Evolutionary conservation across 2,329 filamentous ascomycete species (phyloP).

Genomic region (Aspergillus sp.): DNA sequence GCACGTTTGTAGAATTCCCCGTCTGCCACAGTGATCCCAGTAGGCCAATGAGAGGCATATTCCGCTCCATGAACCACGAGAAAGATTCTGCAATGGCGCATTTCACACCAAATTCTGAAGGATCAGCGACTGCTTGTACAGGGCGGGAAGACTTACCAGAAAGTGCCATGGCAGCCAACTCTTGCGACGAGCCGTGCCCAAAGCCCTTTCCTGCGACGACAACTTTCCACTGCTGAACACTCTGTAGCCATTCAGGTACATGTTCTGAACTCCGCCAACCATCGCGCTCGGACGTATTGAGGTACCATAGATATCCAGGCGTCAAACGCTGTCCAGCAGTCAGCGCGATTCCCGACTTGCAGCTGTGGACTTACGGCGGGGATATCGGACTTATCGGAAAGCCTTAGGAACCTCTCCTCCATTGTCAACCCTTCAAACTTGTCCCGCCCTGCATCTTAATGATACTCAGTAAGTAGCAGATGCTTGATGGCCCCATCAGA

Average conservation of each 20-base stretch:
- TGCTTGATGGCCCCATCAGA: too few species aligned
- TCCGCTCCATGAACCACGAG: constrained; percentile 53
- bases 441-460: background rate
- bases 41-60: constrained; percentile 52
- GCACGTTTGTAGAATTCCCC: constrained; percentile 45
- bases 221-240: constrained; percentile 34
- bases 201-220: constrained; percentile 54
- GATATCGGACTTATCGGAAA: too few species aligned
- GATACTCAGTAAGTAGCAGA: too few species aligned
- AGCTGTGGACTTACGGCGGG: too few species aligned
- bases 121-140: background rate
- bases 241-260: background rate
- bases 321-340: too few species aligned
- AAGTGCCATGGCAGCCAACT: constrained; percentile 50
- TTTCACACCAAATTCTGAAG: constrained; percentile 34
- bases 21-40: constrained; percentile 49
- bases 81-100: constrained; percentile 53
- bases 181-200: constrained; percentile 52
- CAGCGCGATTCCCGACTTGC: too few species aligned
- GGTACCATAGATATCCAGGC: too few species aligned
- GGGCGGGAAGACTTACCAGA: constrained; percentile 28
- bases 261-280: background rate
- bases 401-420: too few species aligned
- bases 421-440: too few species aligned
- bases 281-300: too few species aligned